Evolutionary conservation across 2,329 filamentous ascomycete species (phyloP), one percentile per base, ranked within the genome.

Genomic region (Penicillium crustosum): DNA sequence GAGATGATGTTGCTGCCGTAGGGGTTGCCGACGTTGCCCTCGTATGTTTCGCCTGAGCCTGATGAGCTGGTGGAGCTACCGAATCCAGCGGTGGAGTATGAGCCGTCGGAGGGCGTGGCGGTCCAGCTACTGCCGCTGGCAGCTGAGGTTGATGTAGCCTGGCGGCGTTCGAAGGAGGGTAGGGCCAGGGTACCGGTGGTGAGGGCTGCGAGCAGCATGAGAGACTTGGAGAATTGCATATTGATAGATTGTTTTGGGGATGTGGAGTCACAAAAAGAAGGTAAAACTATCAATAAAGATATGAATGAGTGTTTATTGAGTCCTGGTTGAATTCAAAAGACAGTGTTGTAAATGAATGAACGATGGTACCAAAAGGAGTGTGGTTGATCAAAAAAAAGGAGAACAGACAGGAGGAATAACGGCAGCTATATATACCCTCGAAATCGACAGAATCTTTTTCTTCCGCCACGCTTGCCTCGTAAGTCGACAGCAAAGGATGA

Each of bases 1-100:
- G 73, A 56, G 58, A 75, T 70, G 52, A 76, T 75, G 69, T 77
- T 76, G 70, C 70, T 73, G 45, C 76, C 74, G 62, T 72, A 75
- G 25, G 75, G 75, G 45, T 57, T 68, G 56, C 75, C 75, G 19
- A 74, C 68, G 62, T 77, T 77, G 57, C 75, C 75, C 8, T 55
- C 21, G 68, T 75, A 77, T 54, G 66, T 68, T 35, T 65, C 67
- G 19, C 63, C 65, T 10, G 63, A 63, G 53, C 66, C 62, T 25
- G 62, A 63, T 31, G 56, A 59, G 48, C 56, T 52, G 53, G 69
- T 76, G 38, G 42, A 57, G 31, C 45, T 31, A 43, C 75, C 75
- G 61, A 77, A 77, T 49, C 74, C 75, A 6, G 60, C 47, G 21
- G 66, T 71, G 1, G 68, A 66, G 64, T 62, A 72, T 36, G 55